These are phyloP conservation scores for Linanthus parryae DNA, from an alignment of 148 eudicot genomes.

Conservation along the genomic window DNA sequence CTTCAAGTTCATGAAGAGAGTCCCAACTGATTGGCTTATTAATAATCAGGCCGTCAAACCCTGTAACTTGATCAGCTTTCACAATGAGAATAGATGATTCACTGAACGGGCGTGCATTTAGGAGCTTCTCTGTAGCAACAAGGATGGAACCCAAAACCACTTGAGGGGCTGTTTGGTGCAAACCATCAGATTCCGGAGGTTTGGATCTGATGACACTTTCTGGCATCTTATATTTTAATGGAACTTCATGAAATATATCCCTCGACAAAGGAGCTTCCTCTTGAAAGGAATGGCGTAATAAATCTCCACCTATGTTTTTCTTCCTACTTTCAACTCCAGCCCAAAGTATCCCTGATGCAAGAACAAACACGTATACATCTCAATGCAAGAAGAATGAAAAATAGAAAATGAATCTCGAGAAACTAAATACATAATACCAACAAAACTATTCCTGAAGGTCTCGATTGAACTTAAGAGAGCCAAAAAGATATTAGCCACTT, in stretches of 20 bases:
- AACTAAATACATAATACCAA: too few relatives aligned
- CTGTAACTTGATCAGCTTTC: conserved; percentile 46
- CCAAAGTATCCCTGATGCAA: conserved; percentile 33
- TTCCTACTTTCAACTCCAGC: conserved; percentile 20
- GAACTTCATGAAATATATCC: conserved; percentile 25
- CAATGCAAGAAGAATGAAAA: not conserved
- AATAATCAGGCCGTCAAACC: conserved; percentile 67
- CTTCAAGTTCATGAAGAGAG: conserved; percentile 31
- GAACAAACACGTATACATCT: not conserved
- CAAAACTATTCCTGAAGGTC: too few relatives aligned
- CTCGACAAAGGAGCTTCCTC: conserved; percentile 15
- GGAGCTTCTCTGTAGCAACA: conserved; percentile 56
- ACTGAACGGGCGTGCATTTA: conserved; percentile 37
- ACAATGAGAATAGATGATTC: conserved; percentile 52
- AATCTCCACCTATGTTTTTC: conserved; percentile 13
- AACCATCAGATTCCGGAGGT: conserved; percentile 6
- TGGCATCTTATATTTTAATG: conserved; percentile 16
- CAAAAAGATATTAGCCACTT: too few relatives aligned
- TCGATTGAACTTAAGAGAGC: too few relatives aligned
- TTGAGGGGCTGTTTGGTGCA: conserved; percentile 16
- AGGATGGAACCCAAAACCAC: conserved; percentile 56
- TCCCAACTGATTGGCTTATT: conserved; percentile 77
- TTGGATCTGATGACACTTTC: conserved; percentile 13
- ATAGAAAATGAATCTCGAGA: too few relatives aligned
- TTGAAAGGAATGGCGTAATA: not conserved